Evolutionary conservation across 2,329 filamentous ascomycete species (phyloP).

Genomic region (Cryoendolithus antarcticus): DNA sequence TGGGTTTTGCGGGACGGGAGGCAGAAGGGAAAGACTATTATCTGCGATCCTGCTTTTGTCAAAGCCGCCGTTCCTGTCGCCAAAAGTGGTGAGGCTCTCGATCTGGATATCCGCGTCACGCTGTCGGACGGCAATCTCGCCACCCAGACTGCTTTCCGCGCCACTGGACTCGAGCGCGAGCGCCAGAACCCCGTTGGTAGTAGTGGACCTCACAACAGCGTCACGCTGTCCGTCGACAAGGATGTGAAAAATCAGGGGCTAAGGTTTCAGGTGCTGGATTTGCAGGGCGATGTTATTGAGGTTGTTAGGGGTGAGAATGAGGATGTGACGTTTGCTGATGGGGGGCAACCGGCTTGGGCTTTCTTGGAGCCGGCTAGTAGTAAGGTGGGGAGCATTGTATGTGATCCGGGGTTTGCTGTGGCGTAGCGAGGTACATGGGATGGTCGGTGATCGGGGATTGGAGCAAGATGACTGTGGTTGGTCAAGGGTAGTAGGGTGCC

Average conservation of each 20-base stretch:
- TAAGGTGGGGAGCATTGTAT: constrained; percentile 4
- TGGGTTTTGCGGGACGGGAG: constrained; percentile 8
- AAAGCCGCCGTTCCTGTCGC: too few species aligned
- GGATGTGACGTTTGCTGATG: constrained; percentile 7
- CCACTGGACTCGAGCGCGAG: constrained; percentile 1
- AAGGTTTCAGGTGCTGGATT: constrained; percentile 8
- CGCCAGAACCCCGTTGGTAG: constrained; percentile 2
- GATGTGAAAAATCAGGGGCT: constrained; percentile 6
- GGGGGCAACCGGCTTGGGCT: constrained; percentile 4
- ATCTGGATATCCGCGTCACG: constrained; percentile 4
- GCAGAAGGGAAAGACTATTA: constrained; percentile 3
- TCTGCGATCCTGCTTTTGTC: constrained; percentile 8
- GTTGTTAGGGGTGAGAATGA: constrained; percentile 6
- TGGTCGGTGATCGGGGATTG: too few species aligned
- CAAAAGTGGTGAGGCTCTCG: not conserved
- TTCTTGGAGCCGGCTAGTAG: constrained; percentile 5
- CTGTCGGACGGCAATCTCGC: constrained; percentile 8
- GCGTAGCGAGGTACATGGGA: too few species aligned
- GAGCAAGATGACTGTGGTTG: too few species aligned
- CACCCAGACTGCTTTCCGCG: constrained; percentile 4
- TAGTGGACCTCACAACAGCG: constrained; percentile 6
- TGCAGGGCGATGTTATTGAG: constrained; percentile 2
- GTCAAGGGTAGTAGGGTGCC: too few species aligned
- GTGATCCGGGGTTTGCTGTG: not conserved
- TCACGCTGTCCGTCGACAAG: constrained; percentile 3